These are phyloP conservation scores for Silybum marianum DNA, from an alignment of 129 eudicot genomes.

Conservation along the genomic window DNA sequence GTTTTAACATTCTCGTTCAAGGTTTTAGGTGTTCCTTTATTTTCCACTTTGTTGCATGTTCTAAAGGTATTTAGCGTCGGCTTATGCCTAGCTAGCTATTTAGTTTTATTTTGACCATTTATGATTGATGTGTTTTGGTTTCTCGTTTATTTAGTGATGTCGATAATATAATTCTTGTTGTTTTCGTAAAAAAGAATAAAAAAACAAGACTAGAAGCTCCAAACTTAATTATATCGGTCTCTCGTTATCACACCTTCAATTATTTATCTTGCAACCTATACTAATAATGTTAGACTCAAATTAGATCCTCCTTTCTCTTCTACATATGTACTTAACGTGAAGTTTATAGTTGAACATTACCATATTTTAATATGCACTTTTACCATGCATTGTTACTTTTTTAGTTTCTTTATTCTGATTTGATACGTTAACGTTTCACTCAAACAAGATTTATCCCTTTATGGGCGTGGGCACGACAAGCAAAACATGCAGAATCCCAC, in stretches of 20 bases:
- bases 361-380: constrained; percentile 10
- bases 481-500: constrained; percentile 40
- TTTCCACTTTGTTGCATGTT: not conserved
- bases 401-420: not conserved
- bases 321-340: not conserved
- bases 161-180: not conserved
- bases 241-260: not conserved
- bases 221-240: not conserved
- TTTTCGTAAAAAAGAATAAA: not conserved
- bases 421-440: constrained; percentile 28
- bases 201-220: not conserved
- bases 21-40: not conserved
- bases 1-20: not conserved
- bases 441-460: constrained; percentile 37
- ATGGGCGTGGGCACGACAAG: constrained; percentile 42
- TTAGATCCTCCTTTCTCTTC: not conserved
- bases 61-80: not conserved
- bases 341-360: not conserved
- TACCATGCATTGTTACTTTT: constrained; percentile 22
- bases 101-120: not conserved
- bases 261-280: not conserved
- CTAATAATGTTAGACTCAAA: not conserved
- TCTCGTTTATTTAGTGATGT: not conserved
- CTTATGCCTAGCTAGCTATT: not conserved
- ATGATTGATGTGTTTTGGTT: not conserved